These are phyloP conservation scores for Escallonia herrerae DNA, from an alignment of 129 eudicot species.

Conservation along the genomic window DNA sequence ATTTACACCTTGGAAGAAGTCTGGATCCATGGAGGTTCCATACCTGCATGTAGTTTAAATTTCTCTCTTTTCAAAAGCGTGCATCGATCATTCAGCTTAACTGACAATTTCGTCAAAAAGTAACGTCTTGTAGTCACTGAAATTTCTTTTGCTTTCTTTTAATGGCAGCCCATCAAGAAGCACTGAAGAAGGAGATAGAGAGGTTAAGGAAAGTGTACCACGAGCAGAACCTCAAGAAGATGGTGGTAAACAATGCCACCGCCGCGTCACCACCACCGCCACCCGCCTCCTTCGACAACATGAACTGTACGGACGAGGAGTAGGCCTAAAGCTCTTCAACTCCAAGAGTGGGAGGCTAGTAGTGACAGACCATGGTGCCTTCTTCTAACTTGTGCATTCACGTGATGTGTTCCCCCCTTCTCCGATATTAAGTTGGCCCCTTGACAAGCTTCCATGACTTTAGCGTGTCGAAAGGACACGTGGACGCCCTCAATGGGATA, in stretches of 20 bases:
- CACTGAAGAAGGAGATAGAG: conserved; percentile 84
- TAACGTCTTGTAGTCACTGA: too few species aligned
- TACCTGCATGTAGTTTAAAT: too few species aligned
- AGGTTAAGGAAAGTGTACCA: conserved; percentile 63
- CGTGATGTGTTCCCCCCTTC: conserved; percentile 56
- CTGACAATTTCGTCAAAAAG: too few species aligned
- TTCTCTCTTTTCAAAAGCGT: too few species aligned
- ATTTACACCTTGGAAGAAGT: too few species aligned
- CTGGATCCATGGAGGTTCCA: too few species aligned
- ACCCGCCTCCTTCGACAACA: conserved; percentile 17
- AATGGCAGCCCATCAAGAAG: conserved; percentile 82
- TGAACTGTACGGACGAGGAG: conserved; percentile 25
- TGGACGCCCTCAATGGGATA: conserved; percentile 6
- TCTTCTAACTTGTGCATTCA: conserved; percentile 56
- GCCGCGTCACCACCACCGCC: conserved; percentile 13
- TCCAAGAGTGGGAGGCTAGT: background rate
- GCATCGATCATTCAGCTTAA: too few species aligned
- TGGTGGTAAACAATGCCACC: conserved; percentile 14
- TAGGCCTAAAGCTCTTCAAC: conserved; percentile 4
- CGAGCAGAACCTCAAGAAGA: conserved; percentile 61
- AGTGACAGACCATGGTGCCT: conserved; percentile 5
- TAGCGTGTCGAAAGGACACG: conserved; percentile 15
- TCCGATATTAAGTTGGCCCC: conserved; percentile 22
- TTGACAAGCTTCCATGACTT: conserved; percentile 19
- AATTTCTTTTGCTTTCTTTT: background rate